Evolutionary conservation across 768 basidiomycete species (phyloP), one percentile per base, ranked within the genome.

Genomic region (Piloderma croceum): DNA sequence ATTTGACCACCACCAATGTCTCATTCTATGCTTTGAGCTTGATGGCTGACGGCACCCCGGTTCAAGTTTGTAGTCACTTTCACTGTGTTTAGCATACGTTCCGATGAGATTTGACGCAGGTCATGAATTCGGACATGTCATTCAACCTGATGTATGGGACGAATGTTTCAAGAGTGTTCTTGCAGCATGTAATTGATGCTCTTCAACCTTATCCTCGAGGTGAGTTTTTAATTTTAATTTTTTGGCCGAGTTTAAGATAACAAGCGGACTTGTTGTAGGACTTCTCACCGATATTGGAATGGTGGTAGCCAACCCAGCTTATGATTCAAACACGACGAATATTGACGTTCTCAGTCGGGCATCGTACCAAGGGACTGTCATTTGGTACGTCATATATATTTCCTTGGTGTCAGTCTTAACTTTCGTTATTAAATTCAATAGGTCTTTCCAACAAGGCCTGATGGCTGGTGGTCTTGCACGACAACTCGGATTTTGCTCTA

Each of bases 291-390:
- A 68, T 39, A 53, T 70, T 38, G 70, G 70, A 7, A 69, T 70
- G 69, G 60, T 72, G 7, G 63, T 68, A 10, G 64, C 69, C n/a
- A 70, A 70, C 47, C 63, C 70, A 3, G 68, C 67, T 4, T 69
- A 68, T 39, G 68, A 68, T 39, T 53, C 62, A 23, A 70, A 72
- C 44, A 57, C 53, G 7, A 69, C 67, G 7, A 60, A 68, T 42
- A 60, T 69, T 31, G 52, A 62, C 13, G 56, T 67, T 1, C 47
- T 67, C 5, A 54, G 61, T 42, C 54, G 60, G 18, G 61, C 59
- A 4, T 57, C 54, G n/a, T 63, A 62, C 43, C 65, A 65, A 49
- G 63, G 62, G 15, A 63, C 59, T 18, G 63, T 65, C 18, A 46
- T 61, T 11, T 68, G 64, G 62, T 60, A 43, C 29, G 47, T 35